These are phyloP conservation scores for Suillus tomentosus DNA, from an alignment of 768 basidiomycete species.

Conservation along the genomic window DNA sequence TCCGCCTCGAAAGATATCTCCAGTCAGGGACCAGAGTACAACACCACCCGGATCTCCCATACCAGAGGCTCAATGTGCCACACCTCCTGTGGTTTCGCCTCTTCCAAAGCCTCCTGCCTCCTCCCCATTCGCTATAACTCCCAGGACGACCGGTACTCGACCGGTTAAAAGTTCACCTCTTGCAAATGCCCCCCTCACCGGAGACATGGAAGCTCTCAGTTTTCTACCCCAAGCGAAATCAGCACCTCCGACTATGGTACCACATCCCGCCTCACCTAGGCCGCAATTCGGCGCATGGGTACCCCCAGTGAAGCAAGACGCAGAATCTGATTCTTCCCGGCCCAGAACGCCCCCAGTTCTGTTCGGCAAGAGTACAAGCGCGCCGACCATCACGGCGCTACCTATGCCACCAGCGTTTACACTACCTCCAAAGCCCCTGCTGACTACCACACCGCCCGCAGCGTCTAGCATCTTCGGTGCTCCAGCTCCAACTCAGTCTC, in stretches of 20 bases:
- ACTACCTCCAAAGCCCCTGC: slow-evolving; percentile 14
- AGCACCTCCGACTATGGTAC: slow-evolving; percentile 28
- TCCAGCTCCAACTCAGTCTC: not conserved
- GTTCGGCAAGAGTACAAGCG: slow-evolving; percentile 33
- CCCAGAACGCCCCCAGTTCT: slow-evolving; percentile 53
- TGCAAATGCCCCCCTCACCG: slow-evolving; percentile 54
- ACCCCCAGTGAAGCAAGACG: slow-evolving; percentile 23
- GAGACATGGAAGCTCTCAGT: slow-evolving; percentile 37
- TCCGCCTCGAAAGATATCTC: slow-evolving; percentile 29
- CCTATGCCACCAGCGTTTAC: slow-evolving; percentile 12
- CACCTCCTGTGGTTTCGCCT: slow-evolving; percentile 20
- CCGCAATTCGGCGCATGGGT: slow-evolving; percentile 37
- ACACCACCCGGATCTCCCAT: slow-evolving; percentile 69
- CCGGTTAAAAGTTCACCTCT: slow-evolving; percentile 79
- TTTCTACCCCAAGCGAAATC: slow-evolving; percentile 20
- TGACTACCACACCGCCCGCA: slow-evolving; percentile 13
- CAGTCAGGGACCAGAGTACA: slow-evolving; percentile 47
- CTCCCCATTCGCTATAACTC: slow-evolving; percentile 47
- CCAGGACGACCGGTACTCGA: slow-evolving; percentile 57
- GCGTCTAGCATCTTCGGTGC: slow-evolving; percentile 10
- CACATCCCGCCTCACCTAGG: slow-evolving; percentile 45
- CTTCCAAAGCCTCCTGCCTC: slow-evolving; percentile 20
- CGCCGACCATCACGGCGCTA: slow-evolving; percentile 16
- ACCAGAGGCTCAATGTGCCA: slow-evolving; percentile 36
- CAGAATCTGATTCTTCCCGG: slow-evolving; percentile 29